Evolutionary conservation across 345 rosid genomes (phyloP).

Genomic region (Eucalyptus polyanthemos): DNA sequence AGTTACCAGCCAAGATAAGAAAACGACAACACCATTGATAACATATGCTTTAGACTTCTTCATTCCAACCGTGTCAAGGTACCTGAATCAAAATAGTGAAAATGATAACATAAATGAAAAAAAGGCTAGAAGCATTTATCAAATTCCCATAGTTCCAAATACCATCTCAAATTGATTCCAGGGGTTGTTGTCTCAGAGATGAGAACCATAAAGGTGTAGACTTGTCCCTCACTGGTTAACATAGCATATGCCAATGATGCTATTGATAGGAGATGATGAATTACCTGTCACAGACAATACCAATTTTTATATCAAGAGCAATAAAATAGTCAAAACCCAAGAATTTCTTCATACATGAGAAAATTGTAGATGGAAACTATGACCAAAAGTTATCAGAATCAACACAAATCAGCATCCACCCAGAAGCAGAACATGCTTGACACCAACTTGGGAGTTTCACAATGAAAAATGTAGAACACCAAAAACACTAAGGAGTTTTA

Average conservation of each 20-base stretch:
- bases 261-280: slow-evolving; percentile 42
- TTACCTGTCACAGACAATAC: slow-evolving; percentile 11
- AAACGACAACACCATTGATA: slow-evolving; percentile 37
- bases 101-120: background rate
- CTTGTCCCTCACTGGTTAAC: slow-evolving; percentile 42
- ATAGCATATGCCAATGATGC: slow-evolving; percentile 35
- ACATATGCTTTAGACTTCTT: slow-evolving; percentile 43
- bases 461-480: background rate
- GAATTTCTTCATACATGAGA: background rate
- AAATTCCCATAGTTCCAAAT: background rate
- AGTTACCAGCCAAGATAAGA: slow-evolving; percentile 48
- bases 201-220: slow-evolving; percentile 44
- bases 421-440: background rate
- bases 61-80: slow-evolving; percentile 48
- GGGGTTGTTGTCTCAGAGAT: slow-evolving; percentile 58
- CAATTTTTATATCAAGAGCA: background rate
- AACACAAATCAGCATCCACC: background rate
- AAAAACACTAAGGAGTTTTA: background rate
- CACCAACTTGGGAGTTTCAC: background rate
- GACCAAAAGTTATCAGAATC: background rate
- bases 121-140: background rate
- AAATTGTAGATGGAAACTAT: background rate
- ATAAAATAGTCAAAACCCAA: background rate
- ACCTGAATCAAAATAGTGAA: slow-evolving; percentile 12
- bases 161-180: slow-evolving; percentile 58